Evolutionary conservation across 2,329 filamentous ascomycete species (phyloP).

Genomic region (Zymoseptoria pseudotritici): DNA sequence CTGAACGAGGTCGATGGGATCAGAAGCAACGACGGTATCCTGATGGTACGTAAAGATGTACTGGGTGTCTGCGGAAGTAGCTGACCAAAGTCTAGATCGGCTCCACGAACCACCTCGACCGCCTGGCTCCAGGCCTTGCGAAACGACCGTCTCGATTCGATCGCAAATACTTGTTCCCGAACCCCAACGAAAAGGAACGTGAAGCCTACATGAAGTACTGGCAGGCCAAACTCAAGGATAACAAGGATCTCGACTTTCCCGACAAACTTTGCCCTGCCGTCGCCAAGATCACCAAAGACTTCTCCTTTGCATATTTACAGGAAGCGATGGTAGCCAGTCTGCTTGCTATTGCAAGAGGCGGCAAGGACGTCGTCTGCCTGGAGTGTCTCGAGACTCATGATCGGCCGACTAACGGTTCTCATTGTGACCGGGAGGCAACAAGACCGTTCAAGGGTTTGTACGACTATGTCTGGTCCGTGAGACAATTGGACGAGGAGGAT

Average conservation of each 20-base stretch:
- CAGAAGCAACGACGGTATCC: constrained; percentile 61
- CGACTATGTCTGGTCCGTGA: constrained; percentile 23
- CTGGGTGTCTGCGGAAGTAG: neutral
- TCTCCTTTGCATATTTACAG: constrained; percentile 64
- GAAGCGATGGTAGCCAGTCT: constrained; percentile 60
- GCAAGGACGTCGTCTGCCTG: constrained; percentile 28
- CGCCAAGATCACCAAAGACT: constrained; percentile 55
- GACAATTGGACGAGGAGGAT: constrained; percentile 30
- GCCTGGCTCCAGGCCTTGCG: constrained; percentile 55
- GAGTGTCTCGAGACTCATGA: constrained; percentile 23
- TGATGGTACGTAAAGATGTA: constrained; percentile 48
- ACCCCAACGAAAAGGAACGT: constrained; percentile 49
- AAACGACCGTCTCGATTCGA: constrained; percentile 62
- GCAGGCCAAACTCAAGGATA: constrained; percentile 48
- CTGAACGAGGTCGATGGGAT: constrained; percentile 67
- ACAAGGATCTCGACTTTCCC: constrained; percentile 54
- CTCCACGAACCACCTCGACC: constrained; percentile 46
- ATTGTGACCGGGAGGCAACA: constrained; percentile 17
- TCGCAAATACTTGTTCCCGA: constrained; percentile 58
- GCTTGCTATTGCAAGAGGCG: constrained; percentile 48
- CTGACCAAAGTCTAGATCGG: constrained; percentile 50
- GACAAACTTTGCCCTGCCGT: constrained; percentile 51
- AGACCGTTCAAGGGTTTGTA: constrained; percentile 23
- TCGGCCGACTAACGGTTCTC: constrained; percentile 10
- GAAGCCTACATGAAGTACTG: constrained; percentile 56